A percentile compares a stretch with the other conserved stretches of the same genome.
These are phyloP conservation scores for Fusarium bactridioides DNA, from an alignment of 2,329 filamentous ascomycete species.

Conservation along the genomic window DNA sequence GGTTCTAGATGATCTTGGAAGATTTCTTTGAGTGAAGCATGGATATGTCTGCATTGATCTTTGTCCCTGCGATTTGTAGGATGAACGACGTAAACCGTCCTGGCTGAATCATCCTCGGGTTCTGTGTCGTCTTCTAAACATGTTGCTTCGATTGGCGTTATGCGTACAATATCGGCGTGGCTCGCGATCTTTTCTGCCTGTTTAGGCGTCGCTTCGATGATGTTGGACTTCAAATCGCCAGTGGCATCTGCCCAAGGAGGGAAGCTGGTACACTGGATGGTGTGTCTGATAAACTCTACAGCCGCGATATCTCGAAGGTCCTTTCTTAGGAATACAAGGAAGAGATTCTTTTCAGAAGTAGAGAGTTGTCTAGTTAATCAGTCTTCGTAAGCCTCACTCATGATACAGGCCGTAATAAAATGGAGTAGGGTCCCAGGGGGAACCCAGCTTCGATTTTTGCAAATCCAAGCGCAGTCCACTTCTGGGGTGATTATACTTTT, in stretches of 20 bases:
- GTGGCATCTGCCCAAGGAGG: not conserved
- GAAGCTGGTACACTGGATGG: not conserved
- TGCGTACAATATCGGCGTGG: not conserved
- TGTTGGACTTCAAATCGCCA: not conserved
- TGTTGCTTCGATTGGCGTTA: not conserved
- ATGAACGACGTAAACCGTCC: not conserved
- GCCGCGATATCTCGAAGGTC: not conserved
- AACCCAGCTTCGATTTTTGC: not conserved
- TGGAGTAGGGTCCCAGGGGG: too few relatives aligned
- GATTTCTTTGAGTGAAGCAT: not conserved
- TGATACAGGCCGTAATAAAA: too few relatives aligned
- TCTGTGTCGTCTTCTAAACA: not conserved
- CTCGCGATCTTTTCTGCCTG: not conserved
- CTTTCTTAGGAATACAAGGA: not conserved
- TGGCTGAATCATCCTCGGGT: not conserved
- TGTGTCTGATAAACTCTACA: not conserved
- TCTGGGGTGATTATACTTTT: not conserved
- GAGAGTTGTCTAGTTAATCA: rapidly evolving
- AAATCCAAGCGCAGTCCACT: not conserved
- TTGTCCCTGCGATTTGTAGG: not conserved
- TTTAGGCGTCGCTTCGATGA: not conserved
- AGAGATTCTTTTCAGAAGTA: not conserved
- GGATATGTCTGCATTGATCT: not conserved
- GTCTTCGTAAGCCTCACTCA: not conserved
- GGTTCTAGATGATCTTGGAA: not conserved